Conservation (phyloP, 2,329 filamentous ascomycete species). For the Aureobasidium sp. region DNA sequence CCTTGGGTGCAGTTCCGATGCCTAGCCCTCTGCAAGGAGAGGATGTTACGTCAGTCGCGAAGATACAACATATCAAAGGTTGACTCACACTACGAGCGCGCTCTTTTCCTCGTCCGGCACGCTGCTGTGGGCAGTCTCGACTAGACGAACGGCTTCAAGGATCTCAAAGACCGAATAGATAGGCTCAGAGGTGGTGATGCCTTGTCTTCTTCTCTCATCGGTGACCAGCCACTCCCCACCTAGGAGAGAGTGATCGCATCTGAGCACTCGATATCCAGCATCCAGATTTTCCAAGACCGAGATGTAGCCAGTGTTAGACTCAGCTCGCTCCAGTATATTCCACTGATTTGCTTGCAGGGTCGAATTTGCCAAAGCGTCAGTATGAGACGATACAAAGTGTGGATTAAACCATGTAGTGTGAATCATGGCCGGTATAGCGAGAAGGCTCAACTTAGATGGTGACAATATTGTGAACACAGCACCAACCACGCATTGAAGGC, state of each 20-base stretch:
- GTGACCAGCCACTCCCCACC: conserved; percentile 82
- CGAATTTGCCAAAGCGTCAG: conserved; percentile 56
- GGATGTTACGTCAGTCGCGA: neutral
- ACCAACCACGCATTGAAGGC: conserved; percentile 62
- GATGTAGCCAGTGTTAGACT: conserved; percentile 86
- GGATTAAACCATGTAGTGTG: conserved; percentile 67
- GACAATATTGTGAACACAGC: conserved; percentile 58
- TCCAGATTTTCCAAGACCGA: conserved; percentile 75
- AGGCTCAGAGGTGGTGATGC: conserved; percentile 62
- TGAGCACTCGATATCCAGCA: conserved; percentile 69
- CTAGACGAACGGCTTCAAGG: conserved; percentile 81
- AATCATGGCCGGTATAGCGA: conserved; percentile 64
- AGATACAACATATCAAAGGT: neutral
- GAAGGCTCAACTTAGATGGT: conserved; percentile 61
- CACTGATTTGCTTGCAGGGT: conserved; percentile 61
- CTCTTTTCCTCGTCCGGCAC: conserved; percentile 60
- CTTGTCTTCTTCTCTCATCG: conserved; percentile 30
- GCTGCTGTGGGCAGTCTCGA: conserved; percentile 47
- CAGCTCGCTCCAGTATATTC: conserved; percentile 69
- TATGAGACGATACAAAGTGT: conserved; percentile 58
- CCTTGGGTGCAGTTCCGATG: conserved; percentile 83
- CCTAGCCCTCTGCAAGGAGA: conserved; percentile 62
- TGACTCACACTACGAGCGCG: conserved; percentile 74
- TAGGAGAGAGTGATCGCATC: conserved; percentile 89
- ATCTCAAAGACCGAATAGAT: conserved; percentile 96